phyloP scores from a whole-genome alignment of 1,139 yeast species.

The Hemisphaericaspora xylofermentans region DNA sequence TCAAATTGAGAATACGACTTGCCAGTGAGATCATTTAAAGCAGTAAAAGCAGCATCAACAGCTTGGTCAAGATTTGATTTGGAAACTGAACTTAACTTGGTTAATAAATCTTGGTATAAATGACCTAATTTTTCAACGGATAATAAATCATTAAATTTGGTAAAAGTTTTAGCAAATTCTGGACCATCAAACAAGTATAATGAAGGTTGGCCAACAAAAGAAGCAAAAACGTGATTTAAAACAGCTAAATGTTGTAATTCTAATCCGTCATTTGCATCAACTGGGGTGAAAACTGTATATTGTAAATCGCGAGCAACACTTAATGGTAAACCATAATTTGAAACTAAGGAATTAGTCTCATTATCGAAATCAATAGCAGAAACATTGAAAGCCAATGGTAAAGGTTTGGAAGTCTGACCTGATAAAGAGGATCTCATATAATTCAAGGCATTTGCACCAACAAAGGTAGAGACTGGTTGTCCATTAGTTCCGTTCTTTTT shows the following conservation, averaged over 20 bases:
- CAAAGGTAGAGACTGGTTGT: constrained; percentile 51
- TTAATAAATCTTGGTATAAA: constrained; percentile 39
- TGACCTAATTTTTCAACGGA: constrained; percentile 45
- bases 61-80: constrained; percentile 36
- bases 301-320: constrained; percentile 63
- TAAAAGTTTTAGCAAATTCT: constrained; percentile 57
- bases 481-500: constrained; percentile 39
- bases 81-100: constrained; percentile 23
- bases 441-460: constrained; percentile 67
- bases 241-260: constrained; percentile 72
- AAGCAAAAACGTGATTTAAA: constrained; percentile 63
- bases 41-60: constrained; percentile 39
- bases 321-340: constrained; percentile 68
- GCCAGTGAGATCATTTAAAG: constrained; percentile 59
- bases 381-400: constrained; percentile 71
- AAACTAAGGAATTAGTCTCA: constrained; percentile 49
- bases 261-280: constrained; percentile 41
- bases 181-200: constrained; percentile 81
- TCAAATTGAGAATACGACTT: constrained; percentile 66
- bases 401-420: constrained; percentile 36
- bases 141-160: constrained; percentile 47
- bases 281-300: constrained; percentile 72
- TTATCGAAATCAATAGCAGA: constrained; percentile 71
- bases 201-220: constrained; percentile 53
- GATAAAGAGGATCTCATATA: constrained; percentile 58